Percentiles rank a stretch among this genome's conserved stretches.
Evolutionary conservation across 1,284 basidiomycete genomes (phyloP).

Genomic region (Cutaneotrichosporon dermatis): DNA sequence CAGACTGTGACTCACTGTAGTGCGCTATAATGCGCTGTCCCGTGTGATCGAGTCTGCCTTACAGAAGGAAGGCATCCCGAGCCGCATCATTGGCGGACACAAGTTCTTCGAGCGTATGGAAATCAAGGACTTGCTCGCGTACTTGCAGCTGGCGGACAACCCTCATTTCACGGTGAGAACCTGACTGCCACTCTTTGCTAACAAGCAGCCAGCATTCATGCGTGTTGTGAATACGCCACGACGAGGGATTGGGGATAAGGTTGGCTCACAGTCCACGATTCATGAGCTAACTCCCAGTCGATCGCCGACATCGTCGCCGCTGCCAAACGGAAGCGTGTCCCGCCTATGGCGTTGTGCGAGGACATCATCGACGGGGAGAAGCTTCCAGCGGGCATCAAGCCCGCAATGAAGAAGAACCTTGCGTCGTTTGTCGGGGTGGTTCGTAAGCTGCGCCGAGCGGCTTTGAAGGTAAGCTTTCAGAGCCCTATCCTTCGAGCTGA

Average conservation of each 20-base stretch:
- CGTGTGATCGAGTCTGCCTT: conserved; percentile 71
- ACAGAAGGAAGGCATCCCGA: conserved; percentile 72
- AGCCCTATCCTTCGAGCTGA: conserved; percentile 1
- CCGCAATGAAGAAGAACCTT: conserved; percentile 62
- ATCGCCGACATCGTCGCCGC: conserved; percentile 58
- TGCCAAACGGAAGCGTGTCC: conserved; percentile 56
- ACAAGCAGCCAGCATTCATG: conserved; percentile 61
- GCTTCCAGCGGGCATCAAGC: conserved; percentile 60
- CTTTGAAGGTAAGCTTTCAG: conserved; percentile 53
- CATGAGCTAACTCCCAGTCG: conserved; percentile 51
- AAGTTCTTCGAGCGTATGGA: conserved; percentile 83
- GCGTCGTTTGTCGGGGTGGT: conserved; percentile 60
- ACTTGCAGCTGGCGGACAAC: conserved; percentile 80
- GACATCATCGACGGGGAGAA: conserved; percentile 57
- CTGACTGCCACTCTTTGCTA: no score
- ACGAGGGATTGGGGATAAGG: conserved; percentile 79
- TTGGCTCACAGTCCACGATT: conserved; percentile 28
- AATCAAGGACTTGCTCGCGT: conserved; percentile 81
- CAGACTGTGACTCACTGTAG: conserved; percentile 44
- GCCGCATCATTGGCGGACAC: conserved; percentile 70
- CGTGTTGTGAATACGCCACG: conserved; percentile 72
- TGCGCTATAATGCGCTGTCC: conserved; percentile 79
- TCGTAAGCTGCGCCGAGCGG: conserved; percentile 56
- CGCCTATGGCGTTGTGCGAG: conserved; percentile 61
- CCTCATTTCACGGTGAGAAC: conserved; percentile 57